Percentiles rank a stretch among this genome's conserved stretches.
phyloP scores from a whole-genome alignment of 768 basidiomycete species.

The Auriculariales sp. region DNA sequence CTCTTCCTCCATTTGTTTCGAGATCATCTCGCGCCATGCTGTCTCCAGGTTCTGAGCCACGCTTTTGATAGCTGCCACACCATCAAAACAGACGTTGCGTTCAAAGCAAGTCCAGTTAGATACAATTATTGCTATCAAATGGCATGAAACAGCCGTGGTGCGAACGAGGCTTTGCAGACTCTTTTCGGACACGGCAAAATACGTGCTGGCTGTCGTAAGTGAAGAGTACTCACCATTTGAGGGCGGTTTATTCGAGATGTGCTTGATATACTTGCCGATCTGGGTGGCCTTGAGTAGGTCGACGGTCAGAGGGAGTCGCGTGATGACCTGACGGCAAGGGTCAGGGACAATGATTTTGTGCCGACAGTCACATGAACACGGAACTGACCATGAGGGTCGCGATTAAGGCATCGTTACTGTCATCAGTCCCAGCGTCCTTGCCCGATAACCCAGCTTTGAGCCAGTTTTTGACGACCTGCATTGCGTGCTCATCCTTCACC shows the following conservation, averaged over 20 bases:
- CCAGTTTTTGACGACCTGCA: slow-evolving; percentile 75
- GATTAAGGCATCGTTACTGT: slow-evolving; percentile 61
- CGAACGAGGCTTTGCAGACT: no score
- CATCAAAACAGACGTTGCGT: background rate
- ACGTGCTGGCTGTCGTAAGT: no score
- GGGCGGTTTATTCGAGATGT: slow-evolving; percentile 60
- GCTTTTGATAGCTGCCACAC: slow-evolving; percentile 5
- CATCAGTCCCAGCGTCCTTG: slow-evolving; percentile 40
- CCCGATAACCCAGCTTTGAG: slow-evolving; percentile 51
- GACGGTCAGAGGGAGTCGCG: slow-evolving; percentile 63
- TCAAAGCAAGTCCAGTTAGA: slow-evolving; percentile 1
- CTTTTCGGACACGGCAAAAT: no score
- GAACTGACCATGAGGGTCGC: slow-evolving; percentile 59
- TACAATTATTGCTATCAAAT: no score
- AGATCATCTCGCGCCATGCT: background rate
- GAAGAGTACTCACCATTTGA: slow-evolving; percentile 80
- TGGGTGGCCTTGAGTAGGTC: slow-evolving; percentile 56
- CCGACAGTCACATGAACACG: background rate
- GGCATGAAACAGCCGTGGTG: no score
- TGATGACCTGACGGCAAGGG: slow-evolving; percentile 45
- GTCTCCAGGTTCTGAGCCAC: slow-evolving; percentile 3
- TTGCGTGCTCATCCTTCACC: slow-evolving; percentile 59
- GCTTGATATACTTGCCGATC: slow-evolving; percentile 66
- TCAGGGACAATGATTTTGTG: slow-evolving; percentile 3
- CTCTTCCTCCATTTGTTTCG: background rate